These are phyloP conservation scores for Mycosarcoma maydis DNA, from an alignment of 1,284 basidiomycete genomes.

Conservation along the genomic window DNA sequence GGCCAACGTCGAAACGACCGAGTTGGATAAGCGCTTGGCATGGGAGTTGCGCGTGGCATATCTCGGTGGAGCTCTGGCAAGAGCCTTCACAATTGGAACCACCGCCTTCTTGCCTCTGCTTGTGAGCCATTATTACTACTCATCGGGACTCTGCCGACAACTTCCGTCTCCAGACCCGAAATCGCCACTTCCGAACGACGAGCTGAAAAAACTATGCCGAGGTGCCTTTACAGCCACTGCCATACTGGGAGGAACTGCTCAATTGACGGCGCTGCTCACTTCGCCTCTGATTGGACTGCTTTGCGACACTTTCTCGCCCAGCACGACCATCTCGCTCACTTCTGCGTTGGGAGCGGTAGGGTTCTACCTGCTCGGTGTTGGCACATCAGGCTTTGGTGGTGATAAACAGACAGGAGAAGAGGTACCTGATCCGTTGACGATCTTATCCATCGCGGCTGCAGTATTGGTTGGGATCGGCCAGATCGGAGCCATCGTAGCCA, in stretches of 20 bases:
- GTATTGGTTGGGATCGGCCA: conserved; percentile 44
- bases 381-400: conserved; percentile 25
- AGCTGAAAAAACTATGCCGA: conserved; percentile 51
- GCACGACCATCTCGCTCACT: conserved; percentile 28
- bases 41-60: conserved; percentile 48
- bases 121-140: conserved; percentile 53
- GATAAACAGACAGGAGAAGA: conserved; percentile 27
- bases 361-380: conserved; percentile 37
- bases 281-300: conserved; percentile 45
- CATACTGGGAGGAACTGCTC: conserved; percentile 46
- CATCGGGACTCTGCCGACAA: conserved; percentile 38
- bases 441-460: conserved; percentile 38
- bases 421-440: conserved; percentile 35
- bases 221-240: conserved; percentile 50
- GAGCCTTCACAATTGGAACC: conserved; percentile 53
- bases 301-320: conserved; percentile 41
- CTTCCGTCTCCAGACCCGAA: conserved; percentile 42
- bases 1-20: conserved; percentile 1
- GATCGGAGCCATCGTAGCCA: conserved; percentile 51
- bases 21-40: conserved; percentile 9
- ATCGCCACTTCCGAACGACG: conserved; percentile 36
- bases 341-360: conserved; percentile 36
- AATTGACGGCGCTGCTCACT: conserved; percentile 43
- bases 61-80: conserved; percentile 48
- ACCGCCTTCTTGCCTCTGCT: conserved; percentile 58